A percentile compares a stretch with the other conserved stretches of the same genome.
Conservation (phyloP, 306 rosid genomes). For the cucumber (Cucumis sativus) region Cucumber_9930_V3 NC_026659.2:21846001-21846500, state of each 20-base stretch:
- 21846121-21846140: slow-evolving; percentile 35
- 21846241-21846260: slow-evolving; percentile 45
- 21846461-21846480: slow-evolving; percentile 70
- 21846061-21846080: slow-evolving; percentile 43
- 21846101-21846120: slow-evolving; percentile 50
- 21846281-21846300: slow-evolving; percentile 54
- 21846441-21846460: slow-evolving; percentile 30
- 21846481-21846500: slow-evolving; percentile 55
- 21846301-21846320: slow-evolving; percentile 37
- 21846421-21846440: slow-evolving; percentile 59
- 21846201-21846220: slow-evolving; percentile 28
- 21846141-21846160: slow-evolving; percentile 70
- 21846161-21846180: slow-evolving; percentile 54
- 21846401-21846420: slow-evolving; percentile 39
- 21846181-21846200: slow-evolving; percentile 42
- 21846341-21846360: neutral
- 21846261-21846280: slow-evolving; percentile 47
- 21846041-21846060: slow-evolving; percentile 57
- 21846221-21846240: slow-evolving; percentile 67
- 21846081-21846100: slow-evolving; percentile 38
- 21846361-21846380: neutral
- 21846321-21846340: neutral
- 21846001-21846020: slow-evolving; percentile 23
- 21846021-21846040: slow-evolving; percentile 48
- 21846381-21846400: no score